Conservation (phyloP, 1,284 basidiomycete genomes). For the Boletellus sp. region DNA sequence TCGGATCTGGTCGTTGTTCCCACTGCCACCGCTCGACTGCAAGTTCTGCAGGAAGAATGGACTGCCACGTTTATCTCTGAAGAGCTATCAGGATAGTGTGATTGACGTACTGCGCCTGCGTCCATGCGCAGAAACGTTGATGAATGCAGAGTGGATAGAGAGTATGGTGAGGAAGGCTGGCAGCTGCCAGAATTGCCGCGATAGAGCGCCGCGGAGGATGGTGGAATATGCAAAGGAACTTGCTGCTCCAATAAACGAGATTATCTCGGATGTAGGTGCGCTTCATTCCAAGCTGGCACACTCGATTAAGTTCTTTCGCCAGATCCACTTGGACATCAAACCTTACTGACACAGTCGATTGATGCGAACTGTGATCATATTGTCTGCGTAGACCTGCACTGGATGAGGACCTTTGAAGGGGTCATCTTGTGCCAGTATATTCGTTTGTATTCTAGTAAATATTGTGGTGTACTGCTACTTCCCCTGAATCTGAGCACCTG, state of each 20-base stretch:
- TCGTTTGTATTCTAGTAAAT: slow-evolving; percentile 9
- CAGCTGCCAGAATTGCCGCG: slow-evolving; percentile 26
- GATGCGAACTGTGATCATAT: slow-evolving; percentile 12
- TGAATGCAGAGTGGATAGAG: slow-evolving; percentile 32
- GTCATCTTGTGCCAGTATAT: slow-evolving; percentile 5
- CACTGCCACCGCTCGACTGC: slow-evolving; percentile 31
- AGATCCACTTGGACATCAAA: slow-evolving; percentile 31
- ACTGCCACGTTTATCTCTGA: slow-evolving; percentile 29
- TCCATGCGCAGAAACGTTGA: slow-evolving; percentile 30
- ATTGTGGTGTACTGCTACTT: neutral
- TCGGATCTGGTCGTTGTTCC: slow-evolving; percentile 30
- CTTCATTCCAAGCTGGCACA: neutral
- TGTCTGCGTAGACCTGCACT: neutral
- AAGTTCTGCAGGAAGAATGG: slow-evolving; percentile 35
- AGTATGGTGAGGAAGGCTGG: slow-evolving; percentile 30
- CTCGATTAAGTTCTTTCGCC: neutral
- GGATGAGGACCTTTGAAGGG: neutral
- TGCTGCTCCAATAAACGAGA: slow-evolving; percentile 24
- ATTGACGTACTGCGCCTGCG: slow-evolving; percentile 30
- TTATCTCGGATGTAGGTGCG: slow-evolving; percentile 28
- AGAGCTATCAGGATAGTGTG: slow-evolving; percentile 33
- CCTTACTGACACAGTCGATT: slow-evolving; percentile 24
- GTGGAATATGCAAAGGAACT: slow-evolving; percentile 29
- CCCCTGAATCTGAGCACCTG: neutral
- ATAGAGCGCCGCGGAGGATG: slow-evolving; percentile 31